A percentile compares a stretch with the other conserved stretches of the same genome.
These are phyloP conservation scores for Boletus edulis DNA, from an alignment of 768 basidiomycete species.

Conservation along the genomic window DNA sequence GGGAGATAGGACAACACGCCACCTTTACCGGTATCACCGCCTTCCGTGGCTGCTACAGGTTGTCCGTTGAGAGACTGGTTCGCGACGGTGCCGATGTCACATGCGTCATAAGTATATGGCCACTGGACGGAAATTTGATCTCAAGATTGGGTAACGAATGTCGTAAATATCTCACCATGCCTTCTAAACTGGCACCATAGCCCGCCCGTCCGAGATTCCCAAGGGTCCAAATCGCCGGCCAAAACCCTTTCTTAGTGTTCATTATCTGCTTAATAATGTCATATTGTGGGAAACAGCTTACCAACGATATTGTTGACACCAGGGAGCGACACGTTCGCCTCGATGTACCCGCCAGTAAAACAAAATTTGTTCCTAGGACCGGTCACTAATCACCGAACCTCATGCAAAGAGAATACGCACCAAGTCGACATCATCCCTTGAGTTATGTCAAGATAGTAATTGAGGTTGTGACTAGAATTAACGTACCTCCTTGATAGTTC, in stretches of 20 bases:
- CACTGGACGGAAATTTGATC: constrained; percentile 36
- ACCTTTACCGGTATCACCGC: constrained; percentile 50
- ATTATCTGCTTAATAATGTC: not conserved
- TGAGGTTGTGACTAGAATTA: constrained; percentile 10
- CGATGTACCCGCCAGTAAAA: constrained; percentile 80
- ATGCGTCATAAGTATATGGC: constrained; percentile 70
- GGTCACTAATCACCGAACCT: constrained; percentile 4
- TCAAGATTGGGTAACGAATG: not conserved
- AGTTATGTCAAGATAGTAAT: constrained; percentile 33
- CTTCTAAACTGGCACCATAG: constrained; percentile 62
- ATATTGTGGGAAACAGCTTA: constrained; percentile 3
- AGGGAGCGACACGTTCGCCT: constrained; percentile 61
- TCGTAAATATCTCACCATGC: constrained; percentile 36
- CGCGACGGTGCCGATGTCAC: constrained; percentile 79
- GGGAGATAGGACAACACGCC: constrained; percentile 67
- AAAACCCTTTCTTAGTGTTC: constrained; percentile 34
- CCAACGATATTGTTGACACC: constrained; percentile 64
- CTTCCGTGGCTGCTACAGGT: constrained; percentile 58
- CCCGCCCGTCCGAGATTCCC: constrained; percentile 64
- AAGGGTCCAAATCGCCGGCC: constrained; percentile 59
- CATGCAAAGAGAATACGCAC: constrained; percentile 13
- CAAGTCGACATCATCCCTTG: constrained; percentile 49
- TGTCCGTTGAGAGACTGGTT: constrained; percentile 77
- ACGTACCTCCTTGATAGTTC: constrained; percentile 42
- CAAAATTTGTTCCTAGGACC: constrained; percentile 80